These are phyloP conservation scores for Naganishia vaughanmartiniae DNA, from an alignment of 768 basidiomycete genomes.

Conservation along the genomic window DNA sequence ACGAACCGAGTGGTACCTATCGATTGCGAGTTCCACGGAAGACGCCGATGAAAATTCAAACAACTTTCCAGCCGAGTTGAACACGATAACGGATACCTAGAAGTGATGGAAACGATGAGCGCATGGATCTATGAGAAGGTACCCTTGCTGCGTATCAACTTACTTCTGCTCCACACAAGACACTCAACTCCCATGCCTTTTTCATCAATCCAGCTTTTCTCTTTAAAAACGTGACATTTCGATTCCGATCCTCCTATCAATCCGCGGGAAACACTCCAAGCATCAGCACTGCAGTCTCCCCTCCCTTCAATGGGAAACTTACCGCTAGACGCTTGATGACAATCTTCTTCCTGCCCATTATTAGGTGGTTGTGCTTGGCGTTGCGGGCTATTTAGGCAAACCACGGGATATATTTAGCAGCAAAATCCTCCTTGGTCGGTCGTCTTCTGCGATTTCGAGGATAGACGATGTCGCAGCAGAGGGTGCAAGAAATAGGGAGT, in stretches of 20 bases:
- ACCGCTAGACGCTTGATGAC: constrained; percentile 48
- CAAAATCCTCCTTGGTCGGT: neutral
- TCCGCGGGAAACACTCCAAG: neutral
- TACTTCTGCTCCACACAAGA: constrained; percentile 50
- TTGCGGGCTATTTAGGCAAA: constrained; percentile 13
- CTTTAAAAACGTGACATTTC: constrained; percentile 52
- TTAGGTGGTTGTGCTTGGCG: constrained; percentile 18
- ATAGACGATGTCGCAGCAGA: no score
- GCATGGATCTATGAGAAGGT: neutral
- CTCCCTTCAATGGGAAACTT: constrained; percentile 25
- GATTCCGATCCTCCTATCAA: constrained; percentile 47
- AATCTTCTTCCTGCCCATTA: constrained; percentile 51
- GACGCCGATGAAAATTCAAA: constrained; percentile 50
- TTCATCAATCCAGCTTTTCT: constrained; percentile 52
- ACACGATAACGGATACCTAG: constrained; percentile 46
- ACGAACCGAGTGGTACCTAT: constrained; percentile 48
- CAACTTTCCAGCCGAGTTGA: constrained; percentile 44
- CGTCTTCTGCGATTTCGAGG: neutral
- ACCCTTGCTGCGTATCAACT: neutral
- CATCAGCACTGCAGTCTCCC: neutral
- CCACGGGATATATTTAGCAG: neutral
- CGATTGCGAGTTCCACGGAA: constrained; percentile 42
- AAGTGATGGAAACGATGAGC: neutral
- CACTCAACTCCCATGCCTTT: constrained; percentile 52
- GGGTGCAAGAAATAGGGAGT: no score